Base-by-base conservation (phyloP, 1,284 basidiomycete genomes). In the Ustilago tritici region DNA sequence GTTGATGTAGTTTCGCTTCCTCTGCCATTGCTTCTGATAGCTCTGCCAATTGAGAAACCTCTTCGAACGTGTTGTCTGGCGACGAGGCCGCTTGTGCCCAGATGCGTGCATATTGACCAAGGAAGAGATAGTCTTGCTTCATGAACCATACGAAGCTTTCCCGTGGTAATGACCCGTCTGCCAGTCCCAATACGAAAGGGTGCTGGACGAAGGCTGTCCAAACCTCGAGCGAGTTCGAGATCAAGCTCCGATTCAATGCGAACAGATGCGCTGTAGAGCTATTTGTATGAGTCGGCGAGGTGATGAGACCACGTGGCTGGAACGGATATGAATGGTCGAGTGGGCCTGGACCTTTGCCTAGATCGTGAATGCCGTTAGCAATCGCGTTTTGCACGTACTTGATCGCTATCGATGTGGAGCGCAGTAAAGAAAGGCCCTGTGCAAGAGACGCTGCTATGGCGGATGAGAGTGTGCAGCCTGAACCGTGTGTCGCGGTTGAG, bases 381-480 rank as follows among this genome's bases (percentile, higher is more conserved):
- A 98, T 95, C 0, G 92, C 94, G 0, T 89, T 86, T 81, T 95
- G 90, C 0, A 93, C 93, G 82, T 93, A 98, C 8, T 86, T 84
- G 1, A 91, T 91, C 0, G 92, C 94, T 12, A 86, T 83, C 15
- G 88, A 85, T 0, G 90, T 89, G 0, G 93, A 92, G 12, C 91
- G 89, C 0, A 87, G 83, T 32, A 93, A 91, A 91, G 79, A 84
- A 79, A 82, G 78, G 41, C 91, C 91, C 43, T 88, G 88, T 0
- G 90, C 91, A 14, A 95, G 87, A 28, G 89, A 89, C 58, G 91
- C 91, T 1, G 92, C 91, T 15, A 97, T 89, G 0, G 94, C 93
- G 0, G 95, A 92, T 46, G 92, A 92, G 10, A 98, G 88, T 0
- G 95, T 98, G 85, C 95, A 98, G 1, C 95, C 95, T 0, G 95